These are phyloP conservation scores for Mortierella sp. DNA, from an alignment of 371 early-diverging fungal genomes.

Conservation along the genomic window DNA sequence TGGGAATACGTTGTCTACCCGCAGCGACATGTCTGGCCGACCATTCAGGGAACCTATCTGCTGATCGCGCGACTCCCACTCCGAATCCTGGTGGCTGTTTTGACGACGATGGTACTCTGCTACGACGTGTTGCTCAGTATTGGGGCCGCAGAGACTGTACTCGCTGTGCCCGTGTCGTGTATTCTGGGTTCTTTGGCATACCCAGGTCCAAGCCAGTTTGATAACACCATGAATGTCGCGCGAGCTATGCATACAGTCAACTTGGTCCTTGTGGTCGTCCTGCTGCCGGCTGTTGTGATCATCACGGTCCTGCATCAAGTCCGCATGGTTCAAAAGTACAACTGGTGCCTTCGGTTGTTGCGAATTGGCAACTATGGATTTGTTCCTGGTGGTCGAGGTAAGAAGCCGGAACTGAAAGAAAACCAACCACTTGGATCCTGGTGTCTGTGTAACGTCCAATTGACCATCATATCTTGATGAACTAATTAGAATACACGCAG, in stretches of 20 bases:
- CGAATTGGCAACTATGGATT: conserved; percentile 52
- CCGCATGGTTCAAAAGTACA: conserved; percentile 58
- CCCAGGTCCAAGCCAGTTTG: conserved; percentile 47
- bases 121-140: conserved; percentile 51
- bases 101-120: conserved; percentile 52
- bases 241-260: conserved; percentile 57
- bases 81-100: conserved; percentile 51
- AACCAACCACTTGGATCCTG: too few relatives aligned
- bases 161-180: conserved; percentile 52
- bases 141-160: conserved; percentile 45
- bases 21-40: conserved; percentile 36
- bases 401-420: neutral
- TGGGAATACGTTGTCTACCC: conserved; percentile 55
- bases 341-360: conserved; percentile 52
- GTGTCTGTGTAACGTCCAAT: too few relatives aligned
- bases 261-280: conserved; percentile 37
- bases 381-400: conserved; percentile 57
- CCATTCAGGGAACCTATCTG: conserved; percentile 34
- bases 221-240: conserved; percentile 58
- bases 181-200: conserved; percentile 46
- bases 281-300: conserved; percentile 40
- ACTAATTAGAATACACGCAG: conserved; percentile 46
- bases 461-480: neutral
- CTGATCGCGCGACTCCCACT: conserved; percentile 51
- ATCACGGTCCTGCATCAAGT: conserved; percentile 52